phyloP scores from a whole-genome alignment of 345 rosid genomes.

The Citropsis articulata region DNA sequence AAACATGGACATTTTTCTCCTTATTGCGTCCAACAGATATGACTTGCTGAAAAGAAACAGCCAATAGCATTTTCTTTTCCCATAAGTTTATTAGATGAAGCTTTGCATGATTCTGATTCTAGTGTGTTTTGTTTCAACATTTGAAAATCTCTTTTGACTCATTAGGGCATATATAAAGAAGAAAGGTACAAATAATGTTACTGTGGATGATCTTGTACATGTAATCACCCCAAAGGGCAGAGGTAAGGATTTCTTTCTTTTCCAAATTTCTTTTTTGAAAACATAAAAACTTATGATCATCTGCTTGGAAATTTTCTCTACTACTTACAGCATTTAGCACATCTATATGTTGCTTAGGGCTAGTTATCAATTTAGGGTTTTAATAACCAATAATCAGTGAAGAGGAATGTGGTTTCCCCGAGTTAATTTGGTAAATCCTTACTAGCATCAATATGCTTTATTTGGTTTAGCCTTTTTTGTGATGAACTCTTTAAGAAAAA shows the following conservation, averaged over 20 bases:
- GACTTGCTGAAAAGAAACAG: background rate
- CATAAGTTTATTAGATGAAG: background rate
- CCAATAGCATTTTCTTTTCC: background rate
- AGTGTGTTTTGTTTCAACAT: background rate
- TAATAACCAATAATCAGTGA: background rate
- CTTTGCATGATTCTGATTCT: background rate
- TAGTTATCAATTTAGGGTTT: background rate
- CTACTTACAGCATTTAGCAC: background rate
- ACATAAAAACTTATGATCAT: background rate
- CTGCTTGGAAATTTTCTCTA: background rate
- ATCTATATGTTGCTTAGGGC: background rate
- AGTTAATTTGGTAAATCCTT: background rate
- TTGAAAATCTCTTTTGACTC: constrained; percentile 2
- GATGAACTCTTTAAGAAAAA: background rate
- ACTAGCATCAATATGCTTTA: background rate
- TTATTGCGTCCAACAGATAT: background rate
- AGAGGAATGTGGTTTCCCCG: background rate
- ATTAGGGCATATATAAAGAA: constrained; percentile 32
- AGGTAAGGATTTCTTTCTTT: constrained; percentile 25
- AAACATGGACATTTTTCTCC: background rate
- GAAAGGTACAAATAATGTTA: constrained; percentile 50
- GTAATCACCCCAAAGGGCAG: constrained; percentile 51
- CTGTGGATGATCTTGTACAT: constrained; percentile 47
- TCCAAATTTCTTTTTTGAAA: background rate
- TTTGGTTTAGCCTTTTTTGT: too few species aligned